Conservation (phyloP, 495 filamentous ascomycete species). For the Penicillium lagena region DNA sequence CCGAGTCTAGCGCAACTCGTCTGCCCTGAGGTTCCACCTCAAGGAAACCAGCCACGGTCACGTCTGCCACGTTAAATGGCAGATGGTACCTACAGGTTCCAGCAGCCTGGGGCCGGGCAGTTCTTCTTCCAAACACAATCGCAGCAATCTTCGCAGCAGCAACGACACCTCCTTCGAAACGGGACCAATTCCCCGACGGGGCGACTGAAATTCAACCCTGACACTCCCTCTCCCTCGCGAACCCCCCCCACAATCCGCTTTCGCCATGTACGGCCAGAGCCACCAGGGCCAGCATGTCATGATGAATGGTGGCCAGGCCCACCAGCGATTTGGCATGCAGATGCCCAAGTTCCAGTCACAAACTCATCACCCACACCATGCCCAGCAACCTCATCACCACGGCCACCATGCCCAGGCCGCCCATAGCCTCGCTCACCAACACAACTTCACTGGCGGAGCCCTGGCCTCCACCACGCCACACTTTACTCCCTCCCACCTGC, state of each 20-base stretch:
- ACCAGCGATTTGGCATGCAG: constrained; percentile 58
- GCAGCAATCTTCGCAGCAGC: constrained; percentile 44
- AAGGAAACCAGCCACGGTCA: constrained; percentile 31
- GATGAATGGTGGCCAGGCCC: constrained; percentile 58
- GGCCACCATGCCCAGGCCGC: constrained; percentile 65
- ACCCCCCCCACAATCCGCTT: constrained; percentile 61
- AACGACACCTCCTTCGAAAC: constrained; percentile 48
- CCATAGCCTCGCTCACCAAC: constrained; percentile 67
- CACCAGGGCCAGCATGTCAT: constrained; percentile 79
- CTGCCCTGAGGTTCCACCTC: constrained; percentile 17
- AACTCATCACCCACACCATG: constrained; percentile 63
- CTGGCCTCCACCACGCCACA: constrained; percentile 67
- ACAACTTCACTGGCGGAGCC: constrained; percentile 70
- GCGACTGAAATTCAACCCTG: constrained; percentile 45
- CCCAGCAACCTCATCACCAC: constrained; percentile 70
- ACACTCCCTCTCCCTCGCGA: constrained; percentile 65
- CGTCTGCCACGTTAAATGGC: constrained; percentile 64
- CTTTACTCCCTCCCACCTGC: constrained; percentile 65
- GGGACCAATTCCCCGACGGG: constrained; percentile 46
- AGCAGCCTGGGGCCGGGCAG: constrained; percentile 62
- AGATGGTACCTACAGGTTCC: constrained; percentile 76
- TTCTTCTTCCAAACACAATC: constrained; percentile 53
- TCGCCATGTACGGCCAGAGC: constrained; percentile 75
- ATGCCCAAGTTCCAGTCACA: constrained; percentile 69
- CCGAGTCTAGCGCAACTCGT: constrained; percentile 13